These are phyloP conservation scores for Pythium sukuiense DNA, from an alignment of 352 stramenopile species.

Conservation along the genomic window DNA sequence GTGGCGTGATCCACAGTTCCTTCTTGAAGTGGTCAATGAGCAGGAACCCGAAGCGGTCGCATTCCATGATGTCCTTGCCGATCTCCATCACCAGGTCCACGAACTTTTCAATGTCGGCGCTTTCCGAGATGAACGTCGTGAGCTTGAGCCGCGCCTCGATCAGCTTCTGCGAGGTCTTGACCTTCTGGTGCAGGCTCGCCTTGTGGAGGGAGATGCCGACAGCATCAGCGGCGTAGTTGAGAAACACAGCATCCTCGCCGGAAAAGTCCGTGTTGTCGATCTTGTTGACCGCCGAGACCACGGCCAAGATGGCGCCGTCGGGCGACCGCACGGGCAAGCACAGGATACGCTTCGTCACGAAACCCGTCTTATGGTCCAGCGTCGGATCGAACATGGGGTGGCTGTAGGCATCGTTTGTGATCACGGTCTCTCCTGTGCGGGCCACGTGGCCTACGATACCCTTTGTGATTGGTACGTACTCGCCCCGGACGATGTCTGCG, in stretches of 20 bases:
- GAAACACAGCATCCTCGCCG: slow-evolving; percentile 63
- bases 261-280: slow-evolving; percentile 71
- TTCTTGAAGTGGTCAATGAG: slow-evolving; percentile 80
- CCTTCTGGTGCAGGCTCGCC: slow-evolving; percentile 59
- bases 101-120: slow-evolving; percentile 60
- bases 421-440: slow-evolving; percentile 60
- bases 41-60: slow-evolving; percentile 65
- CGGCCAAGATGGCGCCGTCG: slow-evolving; percentile 55
- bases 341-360: slow-evolving; percentile 59
- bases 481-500: slow-evolving; percentile 56
- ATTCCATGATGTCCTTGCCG: slow-evolving; percentile 77
- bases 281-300: slow-evolving; percentile 74
- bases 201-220: slow-evolving; percentile 74
- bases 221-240: slow-evolving; percentile 71
- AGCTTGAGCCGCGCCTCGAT: slow-evolving; percentile 64
- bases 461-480: slow-evolving; percentile 72
- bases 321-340: slow-evolving; percentile 62
- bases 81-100: slow-evolving; percentile 71
- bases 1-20: slow-evolving; percentile 73
- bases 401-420: slow-evolving; percentile 66
- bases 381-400: slow-evolving; percentile 68
- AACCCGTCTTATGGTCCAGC: slow-evolving; percentile 64
- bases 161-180: slow-evolving; percentile 72
- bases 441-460: slow-evolving; percentile 68
- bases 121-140: slow-evolving; percentile 61